phyloP scores from a whole-genome alignment of 108 stramenopile species.

The Nitzschia inconspicua region DNA sequence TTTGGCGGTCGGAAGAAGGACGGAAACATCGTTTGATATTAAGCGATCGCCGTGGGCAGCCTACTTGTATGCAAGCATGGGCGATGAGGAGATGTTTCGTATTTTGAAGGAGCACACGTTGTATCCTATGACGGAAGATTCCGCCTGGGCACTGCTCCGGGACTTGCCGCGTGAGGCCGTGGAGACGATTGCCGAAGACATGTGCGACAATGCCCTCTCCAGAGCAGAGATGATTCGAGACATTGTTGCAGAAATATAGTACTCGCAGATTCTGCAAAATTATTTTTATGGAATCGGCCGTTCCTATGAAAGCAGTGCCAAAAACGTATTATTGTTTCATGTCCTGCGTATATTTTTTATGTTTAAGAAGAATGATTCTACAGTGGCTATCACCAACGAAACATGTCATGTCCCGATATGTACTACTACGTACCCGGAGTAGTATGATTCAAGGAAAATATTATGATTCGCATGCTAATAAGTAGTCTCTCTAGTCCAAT shows the following conservation, averaged over 20 bases:
- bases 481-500: too few relatives aligned
- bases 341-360: too few relatives aligned
- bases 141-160: constrained; percentile 23
- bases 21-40: constrained; percentile 43
- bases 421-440: too few relatives aligned
- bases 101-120: constrained; percentile 12
- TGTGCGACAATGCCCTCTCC: constrained; percentile 26
- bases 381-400: too few relatives aligned
- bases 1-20: constrained; percentile 31
- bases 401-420: too few relatives aligned
- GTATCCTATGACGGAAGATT: constrained; percentile 37
- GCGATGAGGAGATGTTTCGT: constrained; percentile 21
- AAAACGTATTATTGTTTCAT: too few relatives aligned
- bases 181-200: constrained; percentile 4
- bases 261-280: too few relatives aligned
- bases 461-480: too few relatives aligned
- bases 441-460: too few relatives aligned
- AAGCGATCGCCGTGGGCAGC: constrained; percentile 53
- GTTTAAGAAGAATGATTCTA: too few relatives aligned
- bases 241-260: constrained; percentile 18
- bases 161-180: constrained; percentile 31
- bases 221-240: constrained; percentile 16
- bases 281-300: too few relatives aligned
- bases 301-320: too few relatives aligned
- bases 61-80: constrained; percentile 36